Conservation (phyloP, 2,329 filamentous ascomycete genomes). For the Colletotrichum gigasporum region DNA sequence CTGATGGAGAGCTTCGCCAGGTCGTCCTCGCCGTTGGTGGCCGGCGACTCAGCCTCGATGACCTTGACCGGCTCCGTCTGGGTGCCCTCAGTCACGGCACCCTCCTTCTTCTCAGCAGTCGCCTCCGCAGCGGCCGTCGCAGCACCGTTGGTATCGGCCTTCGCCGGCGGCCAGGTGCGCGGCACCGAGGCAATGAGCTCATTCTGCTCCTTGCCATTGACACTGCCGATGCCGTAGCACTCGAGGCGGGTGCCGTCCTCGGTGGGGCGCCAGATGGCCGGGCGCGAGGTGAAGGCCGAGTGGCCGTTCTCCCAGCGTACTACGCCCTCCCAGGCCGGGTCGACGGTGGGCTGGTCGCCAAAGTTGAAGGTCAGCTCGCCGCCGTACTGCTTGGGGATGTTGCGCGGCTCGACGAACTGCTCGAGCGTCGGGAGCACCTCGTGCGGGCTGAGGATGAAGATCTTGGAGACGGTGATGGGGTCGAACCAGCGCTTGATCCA, state of each 20-base stretch:
- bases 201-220: conserved; percentile 52
- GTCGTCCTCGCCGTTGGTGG: conserved; percentile 38
- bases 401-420: conserved; percentile 81
- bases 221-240: conserved; percentile 62
- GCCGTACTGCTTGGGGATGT: conserved; percentile 91
- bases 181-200: conserved; percentile 63
- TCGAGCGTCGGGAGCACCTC: conserved; percentile 83
- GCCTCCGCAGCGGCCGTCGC: conserved; percentile 17
- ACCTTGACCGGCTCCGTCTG: conserved; percentile 40
- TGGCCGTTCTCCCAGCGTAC: conserved; percentile 62
- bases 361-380: conserved; percentile 86
- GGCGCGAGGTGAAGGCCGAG: conserved; percentile 64
- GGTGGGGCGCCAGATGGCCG: conserved; percentile 65
- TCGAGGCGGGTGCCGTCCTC: conserved; percentile 56
- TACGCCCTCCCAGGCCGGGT: conserved; percentile 64
- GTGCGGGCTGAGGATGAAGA: conserved; percentile 82
- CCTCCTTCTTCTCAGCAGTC: conserved; percentile 12
- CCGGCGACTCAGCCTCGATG: conserved; percentile 36
- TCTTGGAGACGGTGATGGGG: conserved; percentile 93
- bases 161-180: conserved; percentile 48
- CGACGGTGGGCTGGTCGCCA: conserved; percentile 79
- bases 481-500: conserved; percentile 98
- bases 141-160: conserved; percentile 10
- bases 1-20: conserved; percentile 44
- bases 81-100: conserved; percentile 37